A percentile compares a stretch with the other conserved stretches of the same genome.
Conservation (phyloP, 2,329 filamentous ascomycete species). For the Nakataea oryzae region DNA sequence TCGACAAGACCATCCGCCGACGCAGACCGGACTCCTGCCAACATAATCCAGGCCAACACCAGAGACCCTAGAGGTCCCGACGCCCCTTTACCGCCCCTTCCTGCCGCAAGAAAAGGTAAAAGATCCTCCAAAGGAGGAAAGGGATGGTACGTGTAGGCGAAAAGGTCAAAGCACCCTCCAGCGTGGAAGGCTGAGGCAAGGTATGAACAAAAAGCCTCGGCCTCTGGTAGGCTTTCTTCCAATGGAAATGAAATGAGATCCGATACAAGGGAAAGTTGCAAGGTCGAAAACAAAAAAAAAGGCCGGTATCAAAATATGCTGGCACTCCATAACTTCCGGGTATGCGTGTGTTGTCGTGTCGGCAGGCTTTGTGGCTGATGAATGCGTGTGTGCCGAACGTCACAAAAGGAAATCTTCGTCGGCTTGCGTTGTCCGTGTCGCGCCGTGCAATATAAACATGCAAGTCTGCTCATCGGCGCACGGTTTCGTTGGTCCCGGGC, state of each 20-base stretch:
- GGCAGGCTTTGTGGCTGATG: neutral
- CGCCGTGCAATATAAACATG: neutral
- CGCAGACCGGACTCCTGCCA: neutral
- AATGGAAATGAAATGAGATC: neutral
- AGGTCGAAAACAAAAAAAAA: neutral
- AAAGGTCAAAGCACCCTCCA: neutral
- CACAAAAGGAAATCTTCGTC: neutral
- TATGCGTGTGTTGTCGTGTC: conserved; percentile 1
- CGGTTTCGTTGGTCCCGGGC: neutral
- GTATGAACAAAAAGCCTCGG: neutral
- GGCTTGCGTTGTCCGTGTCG: neutral
- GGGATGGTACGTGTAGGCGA: neutral
- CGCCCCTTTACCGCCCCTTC: neutral
- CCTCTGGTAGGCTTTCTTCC: neutral
- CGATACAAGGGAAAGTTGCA: neutral
- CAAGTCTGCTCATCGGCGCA: neutral
- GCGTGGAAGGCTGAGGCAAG: neutral
- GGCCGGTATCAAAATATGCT: neutral
- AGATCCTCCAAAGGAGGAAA: neutral
- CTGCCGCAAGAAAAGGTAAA: neutral
- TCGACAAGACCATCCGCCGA: neutral
- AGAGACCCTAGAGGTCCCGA: neutral
- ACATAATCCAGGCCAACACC: neutral
- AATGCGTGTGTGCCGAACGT: neutral
- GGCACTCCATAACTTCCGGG: conserved; percentile 1